Base-by-base conservation (phyloP, 192 early-diverging fungal species). In the Backusella parvicylindrica region DNA sequence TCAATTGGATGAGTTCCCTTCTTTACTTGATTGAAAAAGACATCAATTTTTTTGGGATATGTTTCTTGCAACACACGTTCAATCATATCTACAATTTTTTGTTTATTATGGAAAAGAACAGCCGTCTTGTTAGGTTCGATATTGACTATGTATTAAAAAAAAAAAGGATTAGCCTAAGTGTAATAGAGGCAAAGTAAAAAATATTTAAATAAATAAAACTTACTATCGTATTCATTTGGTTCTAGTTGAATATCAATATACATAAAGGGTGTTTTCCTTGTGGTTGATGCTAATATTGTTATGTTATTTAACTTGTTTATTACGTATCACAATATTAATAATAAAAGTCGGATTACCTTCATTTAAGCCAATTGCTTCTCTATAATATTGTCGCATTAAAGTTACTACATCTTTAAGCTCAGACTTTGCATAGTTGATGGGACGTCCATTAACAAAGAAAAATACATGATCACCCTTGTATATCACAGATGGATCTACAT, bases 391-490 rank as follows among this genome's bases (percentile, higher is more conserved):
- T 31, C 65, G 35, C 3, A 84, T 65, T 65, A 75, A 67, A 18
- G 69, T 63, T 1, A 82, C 64, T 3, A 84, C 11, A 15, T 77
- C 77, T 32, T 73, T 81, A 26, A 82, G 65, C 33, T 82, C 81
- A 12, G 75, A 78, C 38, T 76, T 77, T 18, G 21, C 49, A 31
- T 74, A 50, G 35, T 70, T 66, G 3, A 84, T 78, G 0, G 83
- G 83, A 60, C 81, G 78, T 31, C 70, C 60, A 43, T 84, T 84
- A 7, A 82, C 75, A 41, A 82, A 82, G 33, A 84, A 63, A 66
- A 77, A 84, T 5, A 74, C 68, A 68, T 43, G 71, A 41, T 82
- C 81, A 9, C 73, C 74, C 26, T 73, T 75, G 28, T 67, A 79
- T 18, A 79, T 64, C 15, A 72, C 13, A 1, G 23, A 30, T 28